Conservation (phyloP, 2,329 filamentous ascomycete genomes). For the Fusarium piperis region DNA sequence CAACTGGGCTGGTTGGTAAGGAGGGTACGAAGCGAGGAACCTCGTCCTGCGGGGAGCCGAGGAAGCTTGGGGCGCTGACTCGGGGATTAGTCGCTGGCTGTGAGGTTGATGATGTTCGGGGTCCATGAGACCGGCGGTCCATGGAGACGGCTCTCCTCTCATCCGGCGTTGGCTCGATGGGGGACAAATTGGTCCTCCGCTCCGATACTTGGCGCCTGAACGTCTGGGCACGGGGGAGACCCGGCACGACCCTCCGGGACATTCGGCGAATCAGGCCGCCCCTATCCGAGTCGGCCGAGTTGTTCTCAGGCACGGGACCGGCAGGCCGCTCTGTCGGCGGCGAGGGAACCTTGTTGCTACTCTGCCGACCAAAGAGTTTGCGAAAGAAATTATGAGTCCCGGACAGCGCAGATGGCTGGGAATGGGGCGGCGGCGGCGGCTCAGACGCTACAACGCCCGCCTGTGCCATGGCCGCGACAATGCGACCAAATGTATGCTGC, state of each 20-base stretch:
- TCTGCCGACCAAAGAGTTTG: constrained; percentile 42
- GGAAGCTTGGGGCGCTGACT: constrained; percentile 60
- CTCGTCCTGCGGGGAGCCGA: constrained; percentile 41
- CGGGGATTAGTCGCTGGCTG: constrained; percentile 48
- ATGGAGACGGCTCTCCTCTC: constrained; percentile 79
- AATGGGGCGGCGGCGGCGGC: constrained; percentile 38
- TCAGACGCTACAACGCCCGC: constrained; percentile 42
- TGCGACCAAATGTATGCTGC: constrained; percentile 20
- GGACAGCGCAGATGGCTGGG: constrained; percentile 39
- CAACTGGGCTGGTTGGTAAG: constrained; percentile 21
- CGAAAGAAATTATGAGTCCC: constrained; percentile 42
- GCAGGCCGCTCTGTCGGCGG: constrained; percentile 22
- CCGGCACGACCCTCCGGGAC: constrained; percentile 75
- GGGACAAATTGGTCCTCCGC: constrained; percentile 75
- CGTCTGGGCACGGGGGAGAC: constrained; percentile 78
- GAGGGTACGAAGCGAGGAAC: constrained; percentile 26
- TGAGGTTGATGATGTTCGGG: constrained; percentile 39
- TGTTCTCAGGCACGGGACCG: constrained; percentile 47
- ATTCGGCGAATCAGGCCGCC: constrained; percentile 54
- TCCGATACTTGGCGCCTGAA: constrained; percentile 88
- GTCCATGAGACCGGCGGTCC: constrained; percentile 60
- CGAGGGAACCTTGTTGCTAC: constrained; percentile 17
- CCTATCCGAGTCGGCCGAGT: constrained; percentile 43
- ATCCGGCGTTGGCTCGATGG: constrained; percentile 68
- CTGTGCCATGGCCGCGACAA: constrained; percentile 46